Evolutionary conservation across 192 early-diverging fungal genomes (phyloP), one percentile per base, ranked within the genome.

Genomic region (Anaeromyces robustus): DNA sequence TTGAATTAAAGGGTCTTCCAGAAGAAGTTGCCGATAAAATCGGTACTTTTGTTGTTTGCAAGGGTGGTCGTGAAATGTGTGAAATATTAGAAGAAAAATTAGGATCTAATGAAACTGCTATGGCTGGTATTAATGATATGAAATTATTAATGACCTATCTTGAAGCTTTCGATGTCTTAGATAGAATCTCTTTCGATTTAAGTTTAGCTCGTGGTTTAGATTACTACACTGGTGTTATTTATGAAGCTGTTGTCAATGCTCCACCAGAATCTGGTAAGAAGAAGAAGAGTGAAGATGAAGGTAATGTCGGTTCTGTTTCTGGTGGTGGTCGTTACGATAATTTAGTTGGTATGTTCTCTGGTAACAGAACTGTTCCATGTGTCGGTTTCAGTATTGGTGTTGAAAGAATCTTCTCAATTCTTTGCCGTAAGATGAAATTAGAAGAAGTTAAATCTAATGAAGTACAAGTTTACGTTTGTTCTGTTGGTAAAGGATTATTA

Each of bases 151-250:
- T 98, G 82, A 87, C 86, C 78, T 99, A 96, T 86, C 88, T 97
- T 34, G 88, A 89, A n/a, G 85, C 96, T 30, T 93, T 95, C 82
- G 88, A 89, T 22, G 90, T 98, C 18, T 81, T 88, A 14, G 87
- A 91, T 79, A 85, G 85, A 86, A 91, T 97, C 59, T 94, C 92
- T 4, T 97, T 99, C 83, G 97, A 99, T 84, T 89, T 99, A 80
- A 93, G 92, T 79, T 88, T 99, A 83, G 97, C 97, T n/a, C 92
- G 97, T 59, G 97, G 97, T 30, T 84, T 99, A 59, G 97, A 99
- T 84, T 99, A 99, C 86, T 99, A 99, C 87, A 99, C 97, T 43
- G 97, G 97, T 30, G 92, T 98, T 78, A 99, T 99, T 83, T 99
- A 98, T 85, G 97, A 99, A 85, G 97, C 96, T 13, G 94, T 99